Conservation (phyloP, 1,139 yeast genomes). For the Lodderomyces metapsilosis region DNA sequence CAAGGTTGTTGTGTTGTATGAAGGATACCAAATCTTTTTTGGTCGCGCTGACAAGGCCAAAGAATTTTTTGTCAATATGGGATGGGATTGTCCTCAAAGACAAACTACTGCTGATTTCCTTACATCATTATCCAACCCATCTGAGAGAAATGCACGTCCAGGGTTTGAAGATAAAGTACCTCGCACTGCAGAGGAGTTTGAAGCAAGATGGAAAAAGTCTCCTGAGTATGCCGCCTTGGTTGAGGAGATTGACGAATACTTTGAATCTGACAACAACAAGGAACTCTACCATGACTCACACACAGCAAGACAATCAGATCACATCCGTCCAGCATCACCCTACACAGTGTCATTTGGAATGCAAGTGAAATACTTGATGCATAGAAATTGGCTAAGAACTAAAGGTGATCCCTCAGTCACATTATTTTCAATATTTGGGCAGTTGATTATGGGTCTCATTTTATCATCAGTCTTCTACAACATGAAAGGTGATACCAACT, state of each 20-base stretch:
- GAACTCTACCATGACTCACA: slow-evolving; percentile 22
- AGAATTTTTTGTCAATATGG: slow-evolving; percentile 45
- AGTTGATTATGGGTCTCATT: slow-evolving; percentile 31
- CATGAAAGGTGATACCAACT: slow-evolving; percentile 43
- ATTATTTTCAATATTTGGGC: slow-evolving; percentile 25
- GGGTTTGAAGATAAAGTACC: slow-evolving; percentile 43
- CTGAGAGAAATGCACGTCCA: slow-evolving; percentile 51
- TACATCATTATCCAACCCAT: slow-evolving; percentile 71
- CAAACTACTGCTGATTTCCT: slow-evolving; percentile 53
- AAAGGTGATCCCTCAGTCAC: slow-evolving; percentile 33
- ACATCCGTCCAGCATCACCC: slow-evolving; percentile 25
- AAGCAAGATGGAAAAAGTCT: slow-evolving; percentile 24
- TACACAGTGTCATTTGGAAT: slow-evolving; percentile 33
- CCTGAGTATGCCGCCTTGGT: slow-evolving; percentile 18
- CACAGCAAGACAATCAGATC: slow-evolving; percentile 29
- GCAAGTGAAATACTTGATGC: slow-evolving; percentile 31
- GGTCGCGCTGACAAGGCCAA: slow-evolving; percentile 57
- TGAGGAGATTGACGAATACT: slow-evolving; percentile 18
- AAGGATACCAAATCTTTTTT: slow-evolving; percentile 37
- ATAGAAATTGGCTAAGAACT: slow-evolving; percentile 26
- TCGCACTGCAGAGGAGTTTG: slow-evolving; percentile 23
- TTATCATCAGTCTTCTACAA: slow-evolving; percentile 54
- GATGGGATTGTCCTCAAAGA: slow-evolving; percentile 62
- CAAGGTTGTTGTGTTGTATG: slow-evolving; percentile 66
- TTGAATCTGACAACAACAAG: slow-evolving; percentile 7